Evolutionary conservation across 306 rosid species (phyloP), one percentile per base, ranked within the genome.

Genomic region (Sicyos baderoa): DNA sequence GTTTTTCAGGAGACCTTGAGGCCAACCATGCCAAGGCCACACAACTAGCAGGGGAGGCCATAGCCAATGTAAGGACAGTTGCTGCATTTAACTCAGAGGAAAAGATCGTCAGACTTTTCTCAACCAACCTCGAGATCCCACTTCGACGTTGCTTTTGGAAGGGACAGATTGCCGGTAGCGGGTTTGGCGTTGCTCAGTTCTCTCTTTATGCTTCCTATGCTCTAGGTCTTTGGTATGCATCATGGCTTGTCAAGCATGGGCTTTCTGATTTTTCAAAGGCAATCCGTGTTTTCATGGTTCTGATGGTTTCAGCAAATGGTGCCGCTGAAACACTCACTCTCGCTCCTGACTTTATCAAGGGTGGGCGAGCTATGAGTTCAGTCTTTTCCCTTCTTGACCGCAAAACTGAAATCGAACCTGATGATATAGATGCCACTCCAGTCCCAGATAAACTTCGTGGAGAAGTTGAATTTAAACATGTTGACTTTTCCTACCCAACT

Each of bases 291-390:
- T 92, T 92, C 75, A 84, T 89, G 95, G 92, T 92, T 69, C 92
- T 89, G 17, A 87, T 92, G 96, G 95, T 89, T 55, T 87, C 97
- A 8, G 97, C 96, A 45, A 93, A 93, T 40, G 99, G 99, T 16
- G 99, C 99, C 50, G 99, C 99, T 7, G 99, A 93, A 79, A 93
- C 99, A 47, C 72, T 93, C 35, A 93, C 99, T 25, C 75, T 93
- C n/a, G 99, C 99, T 79, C 99, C 99, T 29, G 99, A 93, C 78
- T 93, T 93, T 61, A 88, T 93, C 75, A 93, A 93, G 82, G 99
- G 99, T 68, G 99, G 98, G 25, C 82, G 85, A 57, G 99, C 99
- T 57, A 90, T 93, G 99, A 78, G 73, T 69, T 93, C 99, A n/a
- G 99, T 93, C 42, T 93, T 93, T 54, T 87, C 90, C 11, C 99